phyloP scores from a whole-genome alignment of 73 alveolate genomes.

The Stentor roeselii region DNA sequence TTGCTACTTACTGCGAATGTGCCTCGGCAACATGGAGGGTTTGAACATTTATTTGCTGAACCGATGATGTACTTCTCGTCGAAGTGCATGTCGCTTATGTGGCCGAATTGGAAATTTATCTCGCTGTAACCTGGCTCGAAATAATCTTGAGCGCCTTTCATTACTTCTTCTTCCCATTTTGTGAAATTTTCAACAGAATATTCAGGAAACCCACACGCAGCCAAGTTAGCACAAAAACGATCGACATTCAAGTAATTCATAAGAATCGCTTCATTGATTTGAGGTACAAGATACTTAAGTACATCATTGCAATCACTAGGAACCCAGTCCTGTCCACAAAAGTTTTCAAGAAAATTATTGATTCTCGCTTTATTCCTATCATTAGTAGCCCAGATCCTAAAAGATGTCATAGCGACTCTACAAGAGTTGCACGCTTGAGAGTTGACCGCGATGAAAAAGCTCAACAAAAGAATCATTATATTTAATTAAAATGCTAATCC shows the following conservation, averaged over 20 bases:
- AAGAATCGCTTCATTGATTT: background rate
- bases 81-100: background rate
- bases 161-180: background rate
- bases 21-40: constrained; percentile 10
- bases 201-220: background rate
- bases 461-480: no score
- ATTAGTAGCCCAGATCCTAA: background rate
- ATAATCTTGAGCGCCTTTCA: background rate
- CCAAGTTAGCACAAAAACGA: background rate
- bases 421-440: background rate
- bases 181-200: background rate
- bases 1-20: background rate
- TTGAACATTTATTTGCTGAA: background rate
- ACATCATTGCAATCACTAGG: background rate
- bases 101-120: background rate
- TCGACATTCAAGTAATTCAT: background rate
- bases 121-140: background rate
- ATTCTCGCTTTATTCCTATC: background rate
- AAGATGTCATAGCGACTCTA: background rate
- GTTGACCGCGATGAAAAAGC: no score
- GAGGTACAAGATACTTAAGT: background rate
- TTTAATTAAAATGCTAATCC: no score
- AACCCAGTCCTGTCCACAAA: background rate
- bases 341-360: background rate
- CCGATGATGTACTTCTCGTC: background rate